Evolutionary conservation across 2,329 filamentous ascomycete species (phyloP), one percentile per base, ranked within the genome.

Genomic region (Dothidotthia symphoricarpi): DNA sequence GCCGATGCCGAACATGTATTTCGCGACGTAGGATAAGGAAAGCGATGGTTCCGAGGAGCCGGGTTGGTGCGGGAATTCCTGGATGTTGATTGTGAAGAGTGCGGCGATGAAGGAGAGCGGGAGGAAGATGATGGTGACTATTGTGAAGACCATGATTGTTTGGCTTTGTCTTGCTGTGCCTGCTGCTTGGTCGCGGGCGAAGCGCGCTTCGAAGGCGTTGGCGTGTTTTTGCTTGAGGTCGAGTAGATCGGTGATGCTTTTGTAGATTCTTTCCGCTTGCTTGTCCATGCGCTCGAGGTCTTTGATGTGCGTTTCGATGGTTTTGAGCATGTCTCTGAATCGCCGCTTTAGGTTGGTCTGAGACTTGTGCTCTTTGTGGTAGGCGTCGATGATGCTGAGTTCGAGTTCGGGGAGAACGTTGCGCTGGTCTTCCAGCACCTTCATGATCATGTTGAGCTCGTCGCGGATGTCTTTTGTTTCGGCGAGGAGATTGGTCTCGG

Each of bases 201-300:
- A 83, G 3, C 80, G 75, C 1, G 81, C 81, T 55, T 85, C 81
- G 31, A 83, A 76, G 0, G 79, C 80, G 61, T 84, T 85, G 47
- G 80, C 80, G 41, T 85, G 80, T 59, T 84, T 84, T 51, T 85
- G 81, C 53, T 85, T 85, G 1, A 84, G 71, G 47, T 85, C 81
- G 0, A 85, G 74, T 4, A 85, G 66, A 48, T 83, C 76, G 0
- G 76, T 81, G 29, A 84, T 74, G 39, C 73, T 76, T 28, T 73
- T 66, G 53, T 83, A 82, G 43, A 83, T 77, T 15, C 75, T 72
- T 40, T 76, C 71, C 0, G 81, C 80, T 57, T 82, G 80, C 34
- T 75, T 74, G 52, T 81, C 76, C 80, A 84, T 84, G 12, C 79
- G 71, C 24, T 75, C 71, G n/a, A 83, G 71, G 43, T 84, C 81